Evolutionary conservation across 306 rosid species (phyloP).

Genomic region (Casuarina equisetifolia): DNA sequence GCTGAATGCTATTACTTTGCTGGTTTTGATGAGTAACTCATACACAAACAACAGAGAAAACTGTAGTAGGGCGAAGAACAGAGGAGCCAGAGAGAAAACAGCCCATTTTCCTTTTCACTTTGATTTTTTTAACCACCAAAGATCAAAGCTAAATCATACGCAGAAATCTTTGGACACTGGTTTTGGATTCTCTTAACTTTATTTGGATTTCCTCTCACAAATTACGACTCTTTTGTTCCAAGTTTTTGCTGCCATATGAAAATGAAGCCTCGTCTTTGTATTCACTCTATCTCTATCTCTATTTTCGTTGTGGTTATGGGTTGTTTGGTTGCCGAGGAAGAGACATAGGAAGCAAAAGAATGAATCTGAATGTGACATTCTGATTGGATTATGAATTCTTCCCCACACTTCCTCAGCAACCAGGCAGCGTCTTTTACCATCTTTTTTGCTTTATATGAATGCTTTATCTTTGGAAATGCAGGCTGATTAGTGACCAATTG

Average conservation of each 20-base stretch:
- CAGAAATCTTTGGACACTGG: slow-evolving; percentile 8
- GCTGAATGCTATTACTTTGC: background rate
- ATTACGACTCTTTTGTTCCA: background rate
- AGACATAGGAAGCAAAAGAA: background rate
- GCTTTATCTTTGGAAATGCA: slow-evolving; percentile 23
- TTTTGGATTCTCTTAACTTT: slow-evolving; percentile 15
- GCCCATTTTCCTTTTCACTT: background rate
- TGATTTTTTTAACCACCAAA: background rate
- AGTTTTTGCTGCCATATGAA: no score
- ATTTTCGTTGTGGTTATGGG: background rate
- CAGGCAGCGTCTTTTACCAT: slow-evolving; percentile 1
- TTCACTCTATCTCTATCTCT: slow-evolving; percentile 2
- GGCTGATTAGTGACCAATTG: slow-evolving; percentile 20
- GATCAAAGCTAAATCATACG: slow-evolving; percentile 25
- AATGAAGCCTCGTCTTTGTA: slow-evolving; percentile 6
- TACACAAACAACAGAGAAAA: background rate
- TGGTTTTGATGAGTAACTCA: background rate
- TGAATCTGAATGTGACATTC: background rate
- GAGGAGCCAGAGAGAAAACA: slow-evolving; percentile 10
- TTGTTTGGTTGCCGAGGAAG: slow-evolving; percentile 27
- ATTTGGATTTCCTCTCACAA: background rate
- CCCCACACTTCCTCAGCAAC: slow-evolving; percentile 3
- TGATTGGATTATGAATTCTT: background rate
- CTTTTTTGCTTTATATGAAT: background rate
- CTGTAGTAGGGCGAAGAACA: slow-evolving; percentile 9